These are phyloP conservation scores for Aspergillus fructus DNA, from an alignment of 2,329 filamentous ascomycete species.

Conservation along the genomic window DNA sequence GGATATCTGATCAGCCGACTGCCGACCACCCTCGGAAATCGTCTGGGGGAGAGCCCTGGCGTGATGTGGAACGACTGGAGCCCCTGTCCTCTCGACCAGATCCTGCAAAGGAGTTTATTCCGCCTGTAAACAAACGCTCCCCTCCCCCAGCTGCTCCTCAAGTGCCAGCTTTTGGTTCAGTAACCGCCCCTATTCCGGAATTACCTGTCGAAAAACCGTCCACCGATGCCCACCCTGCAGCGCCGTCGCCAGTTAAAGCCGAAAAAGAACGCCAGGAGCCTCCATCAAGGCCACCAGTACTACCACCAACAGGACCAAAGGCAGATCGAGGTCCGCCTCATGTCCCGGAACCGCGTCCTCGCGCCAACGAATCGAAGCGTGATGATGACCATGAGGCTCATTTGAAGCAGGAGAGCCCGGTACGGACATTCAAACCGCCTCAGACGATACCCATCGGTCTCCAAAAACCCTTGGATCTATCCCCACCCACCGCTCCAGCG, in stretches of 20 bases:
- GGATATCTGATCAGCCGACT: conserved; percentile 23
- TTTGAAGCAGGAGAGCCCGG: conserved; percentile 25
- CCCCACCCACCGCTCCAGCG: conserved; percentile 38
- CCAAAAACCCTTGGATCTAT: conserved; percentile 29
- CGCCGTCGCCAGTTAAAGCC: conserved; percentile 6
- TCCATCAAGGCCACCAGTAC: conserved; percentile 24
- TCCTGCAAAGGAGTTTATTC: conserved; percentile 24
- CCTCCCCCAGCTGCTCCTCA: conserved; percentile 42
- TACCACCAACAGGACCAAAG: conserved; percentile 46
- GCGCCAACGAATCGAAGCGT: conserved; percentile 25
- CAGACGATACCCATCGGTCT: conserved; percentile 14
- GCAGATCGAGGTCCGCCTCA: conserved; percentile 35
- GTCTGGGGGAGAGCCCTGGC: conserved; percentile 26
- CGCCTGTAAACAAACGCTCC: conserved; percentile 29
- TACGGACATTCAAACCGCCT: conserved; percentile 24
- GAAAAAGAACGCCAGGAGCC: conserved; percentile 28
- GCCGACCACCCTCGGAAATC: conserved; percentile 29
- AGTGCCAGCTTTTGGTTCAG: conserved; percentile 44
- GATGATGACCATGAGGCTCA: conserved; percentile 22
- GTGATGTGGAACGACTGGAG: conserved; percentile 33
- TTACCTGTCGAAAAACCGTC: conserved; percentile 22
- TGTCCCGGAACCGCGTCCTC: conserved; percentile 24
- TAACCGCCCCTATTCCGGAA: conserved; percentile 29
- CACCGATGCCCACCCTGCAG: conserved; percentile 12
- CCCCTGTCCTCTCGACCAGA: conserved; percentile 27